Conservation (phyloP, 208 protist species). For the Leishmania tropica region DNA sequence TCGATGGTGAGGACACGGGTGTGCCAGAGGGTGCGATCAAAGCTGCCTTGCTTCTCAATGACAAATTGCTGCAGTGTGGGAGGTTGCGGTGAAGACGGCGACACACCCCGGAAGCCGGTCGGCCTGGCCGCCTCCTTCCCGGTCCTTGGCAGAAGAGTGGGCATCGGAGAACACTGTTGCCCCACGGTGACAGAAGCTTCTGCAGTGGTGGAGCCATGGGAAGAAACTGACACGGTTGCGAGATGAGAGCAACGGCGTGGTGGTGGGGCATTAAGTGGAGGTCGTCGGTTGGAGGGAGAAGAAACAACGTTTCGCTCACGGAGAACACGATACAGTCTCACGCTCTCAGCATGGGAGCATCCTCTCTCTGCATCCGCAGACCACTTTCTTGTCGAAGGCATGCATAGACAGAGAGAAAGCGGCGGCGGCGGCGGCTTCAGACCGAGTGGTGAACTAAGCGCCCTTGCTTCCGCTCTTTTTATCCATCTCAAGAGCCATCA, state of each 20-base stretch:
- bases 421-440: no score
- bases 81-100: not conserved
- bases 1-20: slow-evolving; percentile 26
- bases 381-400: not conserved
- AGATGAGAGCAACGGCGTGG: not conserved
- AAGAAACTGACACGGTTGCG: not conserved
- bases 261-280: not conserved
- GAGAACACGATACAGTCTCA: not conserved
- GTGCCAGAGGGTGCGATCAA: slow-evolving; percentile 12
- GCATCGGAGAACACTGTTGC: not conserved
- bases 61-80: slow-evolving; percentile 3
- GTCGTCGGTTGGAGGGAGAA: not conserved
- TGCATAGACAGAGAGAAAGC: not conserved
- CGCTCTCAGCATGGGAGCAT: not conserved
- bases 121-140: not conserved
- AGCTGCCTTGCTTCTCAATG: slow-evolving; percentile 28
- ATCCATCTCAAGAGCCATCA: not conserved
- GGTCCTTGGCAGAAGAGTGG: not conserved
- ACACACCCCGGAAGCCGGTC: no score
- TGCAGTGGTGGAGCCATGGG: not conserved
- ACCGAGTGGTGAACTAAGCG: no score
- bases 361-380: not conserved
- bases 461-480: not conserved
- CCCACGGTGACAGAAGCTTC: not conserved
- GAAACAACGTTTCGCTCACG: not conserved